A percentile compares a stretch with the other conserved stretches of the same genome.
These are phyloP conservation scores for Ustulina deusta DNA, from an alignment of 2,329 filamentous ascomycete species.

Conservation along the genomic window DNA sequence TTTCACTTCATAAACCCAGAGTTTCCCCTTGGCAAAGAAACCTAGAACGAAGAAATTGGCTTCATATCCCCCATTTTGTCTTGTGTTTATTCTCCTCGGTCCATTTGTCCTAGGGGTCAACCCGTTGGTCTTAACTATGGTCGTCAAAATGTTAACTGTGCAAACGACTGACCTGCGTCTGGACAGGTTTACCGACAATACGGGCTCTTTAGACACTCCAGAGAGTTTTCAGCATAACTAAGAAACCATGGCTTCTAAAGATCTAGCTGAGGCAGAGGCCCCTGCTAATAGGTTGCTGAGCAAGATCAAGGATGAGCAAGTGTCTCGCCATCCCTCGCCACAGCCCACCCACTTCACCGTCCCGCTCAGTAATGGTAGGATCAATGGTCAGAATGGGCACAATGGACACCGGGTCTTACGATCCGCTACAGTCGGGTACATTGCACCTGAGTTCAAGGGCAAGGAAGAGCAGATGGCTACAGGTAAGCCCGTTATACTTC, in stretches of 20 bases:
- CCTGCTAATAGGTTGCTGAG: slow-evolving; percentile 58
- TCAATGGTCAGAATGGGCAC: slow-evolving; percentile 61
- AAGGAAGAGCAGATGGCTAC: slow-evolving; percentile 91
- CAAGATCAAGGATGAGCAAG: slow-evolving; percentile 57
- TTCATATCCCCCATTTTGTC: slow-evolving; percentile 2
- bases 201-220: slow-evolving; percentile 54
- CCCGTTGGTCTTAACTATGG: slow-evolving; percentile 37
- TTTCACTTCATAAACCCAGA: slow-evolving; percentile 9
- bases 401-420: slow-evolving; percentile 78
- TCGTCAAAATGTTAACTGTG: slow-evolving; percentile 54
- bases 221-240: slow-evolving; percentile 36
- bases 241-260: slow-evolving; percentile 52
- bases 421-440: slow-evolving; percentile 92
- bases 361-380: slow-evolving; percentile 59
- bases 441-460: slow-evolving; percentile 92
- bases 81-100: background rate
- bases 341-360: slow-evolving; percentile 88
- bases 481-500: slow-evolving; percentile 61
- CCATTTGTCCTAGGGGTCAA: background rate
- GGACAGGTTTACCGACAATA: slow-evolving; percentile 61
- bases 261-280: slow-evolving; percentile 53
- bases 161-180: slow-evolving; percentile 57
- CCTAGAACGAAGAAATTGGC: background rate
- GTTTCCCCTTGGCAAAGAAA: background rate
- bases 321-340: slow-evolving; percentile 79